Percentiles rank a stretch among this genome's conserved stretches.
These are phyloP conservation scores for Metarhizium album DNA, from an alignment of 2,329 filamentous ascomycete genomes.

Conservation along the genomic window DNA sequence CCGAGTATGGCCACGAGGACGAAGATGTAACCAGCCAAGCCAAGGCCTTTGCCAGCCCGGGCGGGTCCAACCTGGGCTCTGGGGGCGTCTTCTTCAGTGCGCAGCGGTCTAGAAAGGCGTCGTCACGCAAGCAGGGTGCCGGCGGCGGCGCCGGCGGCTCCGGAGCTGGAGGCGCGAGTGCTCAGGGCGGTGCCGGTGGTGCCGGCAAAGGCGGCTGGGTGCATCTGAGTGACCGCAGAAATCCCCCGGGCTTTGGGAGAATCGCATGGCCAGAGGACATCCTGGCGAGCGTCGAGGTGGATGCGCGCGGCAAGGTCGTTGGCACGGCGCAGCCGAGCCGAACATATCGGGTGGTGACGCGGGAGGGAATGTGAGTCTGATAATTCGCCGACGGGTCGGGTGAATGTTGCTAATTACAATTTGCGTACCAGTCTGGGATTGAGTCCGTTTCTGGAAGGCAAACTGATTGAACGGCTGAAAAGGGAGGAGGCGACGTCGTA, in stretches of 20 bases:
- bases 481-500: too few relatives aligned
- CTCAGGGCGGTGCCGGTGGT: constrained; percentile 51
- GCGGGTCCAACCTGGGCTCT: constrained; percentile 40
- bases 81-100: constrained; percentile 40
- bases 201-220: constrained; percentile 51
- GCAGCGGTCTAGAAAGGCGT: constrained; percentile 24
- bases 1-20: constrained; percentile 44
- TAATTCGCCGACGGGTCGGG: not conserved
- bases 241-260: constrained; percentile 55
- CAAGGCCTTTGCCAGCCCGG: constrained; percentile 47
- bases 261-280: constrained; percentile 64
- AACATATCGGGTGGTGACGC: constrained; percentile 53
- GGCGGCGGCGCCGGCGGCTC: constrained; percentile 30
- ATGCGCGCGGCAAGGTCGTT: constrained; percentile 44
- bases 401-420: constrained; percentile 12
- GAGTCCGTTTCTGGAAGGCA: constrained; percentile 37
- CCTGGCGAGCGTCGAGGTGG: constrained; percentile 55
- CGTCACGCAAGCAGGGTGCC: constrained; percentile 23
- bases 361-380: constrained; percentile 56
- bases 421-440: constrained; percentile 17
- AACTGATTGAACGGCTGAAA: constrained; percentile 12
- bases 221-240: constrained; percentile 53
- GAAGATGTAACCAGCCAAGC: constrained; percentile 45
- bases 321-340: constrained; percentile 49
- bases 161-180: constrained; percentile 44